Conservation (phyloP, 192 early-diverging fungal genomes). For the Fimicolochytrium jonesii region DNA sequence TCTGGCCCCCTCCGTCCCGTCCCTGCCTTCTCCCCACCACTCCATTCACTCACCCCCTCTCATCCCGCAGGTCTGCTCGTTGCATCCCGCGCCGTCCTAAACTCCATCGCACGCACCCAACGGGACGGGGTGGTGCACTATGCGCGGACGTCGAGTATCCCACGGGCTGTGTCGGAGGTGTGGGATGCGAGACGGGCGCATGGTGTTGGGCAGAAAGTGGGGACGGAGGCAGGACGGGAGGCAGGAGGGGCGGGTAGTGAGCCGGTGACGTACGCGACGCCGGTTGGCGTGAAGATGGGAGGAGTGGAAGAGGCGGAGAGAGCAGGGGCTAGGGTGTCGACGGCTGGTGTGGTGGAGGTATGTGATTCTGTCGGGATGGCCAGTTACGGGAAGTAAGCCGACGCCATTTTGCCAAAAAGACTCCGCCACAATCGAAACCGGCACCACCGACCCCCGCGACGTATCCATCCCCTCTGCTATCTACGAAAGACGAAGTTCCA, state of each 20-base stretch:
- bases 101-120: background rate
- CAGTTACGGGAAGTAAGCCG: no score
- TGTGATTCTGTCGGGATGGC: no score
- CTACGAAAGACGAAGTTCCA: no score
- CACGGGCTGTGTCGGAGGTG: constrained; percentile 9
- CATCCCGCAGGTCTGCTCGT: constrained; percentile 16
- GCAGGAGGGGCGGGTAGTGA: no score
- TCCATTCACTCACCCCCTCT: background rate
- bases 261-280: no score
- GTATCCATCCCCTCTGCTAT: no score
- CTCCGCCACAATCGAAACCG: no score
- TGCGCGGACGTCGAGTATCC: constrained; percentile 17
- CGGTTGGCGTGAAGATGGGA: no score
- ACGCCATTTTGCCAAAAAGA: no score
- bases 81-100: constrained; percentile 13
- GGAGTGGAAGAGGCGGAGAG: background rate
- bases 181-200: background rate
- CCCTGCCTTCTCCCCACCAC: background rate
- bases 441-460: no score
- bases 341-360: background rate
- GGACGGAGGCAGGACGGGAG: background rate
- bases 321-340: background rate
- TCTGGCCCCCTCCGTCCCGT: background rate
- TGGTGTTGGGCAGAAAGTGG: background rate
- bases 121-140: background rate